Percentiles rank a stretch among this genome's conserved stretches.
Evolutionary conservation across 2,329 filamentous ascomycete species (phyloP).

Genomic region (Laburnicola sp.): DNA sequence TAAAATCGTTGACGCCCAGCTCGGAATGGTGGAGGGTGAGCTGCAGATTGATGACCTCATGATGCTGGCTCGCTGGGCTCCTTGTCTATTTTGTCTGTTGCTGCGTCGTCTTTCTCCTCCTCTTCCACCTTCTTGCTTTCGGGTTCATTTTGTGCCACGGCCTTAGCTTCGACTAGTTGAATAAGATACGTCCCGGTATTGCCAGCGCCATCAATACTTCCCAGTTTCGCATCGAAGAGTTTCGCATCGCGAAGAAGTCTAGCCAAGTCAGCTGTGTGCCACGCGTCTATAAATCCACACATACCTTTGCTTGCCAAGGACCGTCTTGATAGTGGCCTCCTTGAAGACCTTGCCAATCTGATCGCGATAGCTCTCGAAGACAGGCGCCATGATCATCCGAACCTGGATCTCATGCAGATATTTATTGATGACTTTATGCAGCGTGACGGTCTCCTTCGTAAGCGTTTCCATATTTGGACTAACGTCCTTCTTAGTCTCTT

Average conservation of each 20-base stretch:
- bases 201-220: constrained; percentile 77
- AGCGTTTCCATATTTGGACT: constrained; percentile 85
- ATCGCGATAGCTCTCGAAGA: constrained; percentile 79
- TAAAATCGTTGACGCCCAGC: background rate
- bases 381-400: constrained; percentile 79
- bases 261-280: constrained; percentile 13
- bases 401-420: constrained; percentile 78
- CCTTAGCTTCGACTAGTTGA: constrained; percentile 65
- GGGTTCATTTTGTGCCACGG: constrained; percentile 21
- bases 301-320: constrained; percentile 72
- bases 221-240: constrained; percentile 69
- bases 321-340: constrained; percentile 66
- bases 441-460: constrained; percentile 79
- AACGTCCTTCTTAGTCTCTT: constrained; percentile 46
- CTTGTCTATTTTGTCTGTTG: background rate
- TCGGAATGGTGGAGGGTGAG: background rate
- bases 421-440: constrained; percentile 81
- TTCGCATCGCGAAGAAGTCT: constrained; percentile 79
- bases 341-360: constrained; percentile 74
- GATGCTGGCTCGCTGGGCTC: background rate
- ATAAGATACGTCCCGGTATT: constrained; percentile 72
- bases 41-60: background rate
- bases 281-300: constrained; percentile 28
- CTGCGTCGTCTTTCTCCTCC: background rate
- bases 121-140: constrained; percentile 5